Conservation (phyloP, 179 eudicot species). For the Sideroxylon spinosum region DNA sequence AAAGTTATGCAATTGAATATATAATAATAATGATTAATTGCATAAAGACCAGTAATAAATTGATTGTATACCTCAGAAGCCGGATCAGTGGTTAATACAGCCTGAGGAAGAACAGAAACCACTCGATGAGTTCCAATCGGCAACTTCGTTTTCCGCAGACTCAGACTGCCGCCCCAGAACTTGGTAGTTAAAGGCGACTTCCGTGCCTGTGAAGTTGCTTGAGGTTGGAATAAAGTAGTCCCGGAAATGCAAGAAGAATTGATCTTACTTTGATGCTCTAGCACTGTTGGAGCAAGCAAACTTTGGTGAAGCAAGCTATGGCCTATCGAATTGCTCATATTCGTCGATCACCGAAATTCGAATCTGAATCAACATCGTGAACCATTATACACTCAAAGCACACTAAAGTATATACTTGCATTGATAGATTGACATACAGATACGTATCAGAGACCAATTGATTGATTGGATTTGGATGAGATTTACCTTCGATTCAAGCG, state of each 20-base stretch:
- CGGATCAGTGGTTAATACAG: constrained; percentile 60
- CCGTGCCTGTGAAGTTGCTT: constrained; percentile 46
- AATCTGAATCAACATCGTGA: constrained; percentile 13
- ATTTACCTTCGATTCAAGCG: background rate
- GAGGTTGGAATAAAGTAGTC: constrained; percentile 42
- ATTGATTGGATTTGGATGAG: background rate
- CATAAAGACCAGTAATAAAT: background rate
- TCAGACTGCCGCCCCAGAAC: constrained; percentile 41
- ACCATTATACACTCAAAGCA: background rate
- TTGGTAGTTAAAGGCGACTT: constrained; percentile 43
- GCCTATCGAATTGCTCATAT: constrained; percentile 71
- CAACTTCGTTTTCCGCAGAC: constrained; percentile 24
- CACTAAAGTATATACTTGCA: background rate
- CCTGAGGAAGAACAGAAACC: constrained; percentile 46
- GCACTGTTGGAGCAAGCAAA: constrained; percentile 38
- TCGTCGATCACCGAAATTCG: constrained; percentile 17
- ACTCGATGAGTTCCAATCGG: constrained; percentile 31
- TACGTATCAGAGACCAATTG: background rate
- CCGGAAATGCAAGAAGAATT: constrained; percentile 42
- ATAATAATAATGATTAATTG: background rate
- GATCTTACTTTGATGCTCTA: constrained; percentile 58
- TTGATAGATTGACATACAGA: too few species aligned
- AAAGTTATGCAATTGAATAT: background rate
- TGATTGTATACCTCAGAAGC: constrained; percentile 48
- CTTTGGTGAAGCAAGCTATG: constrained; percentile 50